Conservation (phyloP, 371 early-diverging fungal genomes). For the Circinella umbellata region DNA sequence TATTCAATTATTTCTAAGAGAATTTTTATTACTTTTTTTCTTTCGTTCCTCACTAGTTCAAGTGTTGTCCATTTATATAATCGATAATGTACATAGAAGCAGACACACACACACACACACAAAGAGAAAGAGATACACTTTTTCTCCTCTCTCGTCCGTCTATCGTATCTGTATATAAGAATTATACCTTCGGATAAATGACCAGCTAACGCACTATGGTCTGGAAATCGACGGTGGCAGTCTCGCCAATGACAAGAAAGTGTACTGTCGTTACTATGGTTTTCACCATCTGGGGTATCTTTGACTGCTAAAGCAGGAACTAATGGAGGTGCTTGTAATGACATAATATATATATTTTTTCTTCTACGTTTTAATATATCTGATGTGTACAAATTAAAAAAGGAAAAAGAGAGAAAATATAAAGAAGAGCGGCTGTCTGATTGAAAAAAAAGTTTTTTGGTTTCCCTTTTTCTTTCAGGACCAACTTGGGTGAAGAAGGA, state of each 20-base stretch:
- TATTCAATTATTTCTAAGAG: neutral
- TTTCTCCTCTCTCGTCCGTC: no score
- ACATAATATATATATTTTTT: neutral
- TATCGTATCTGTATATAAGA: no score
- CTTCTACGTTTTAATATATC: no score
- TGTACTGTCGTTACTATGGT: slow-evolving; percentile 3
- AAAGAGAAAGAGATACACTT: no score
- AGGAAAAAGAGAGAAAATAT: neutral
- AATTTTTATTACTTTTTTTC: neutral
- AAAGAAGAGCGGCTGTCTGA: neutral
- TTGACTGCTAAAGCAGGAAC: slow-evolving; percentile 1
- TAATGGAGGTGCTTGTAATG: neutral
- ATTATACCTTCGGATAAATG: slow-evolving; percentile 58
- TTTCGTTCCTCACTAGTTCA: no score
- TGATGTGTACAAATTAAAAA: neutral
- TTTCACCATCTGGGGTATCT: slow-evolving; percentile 11
- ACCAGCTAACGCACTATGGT: slow-evolving; percentile 47
- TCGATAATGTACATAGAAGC: no score
- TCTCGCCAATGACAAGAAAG: slow-evolving; percentile 58
- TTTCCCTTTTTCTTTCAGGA: no score
- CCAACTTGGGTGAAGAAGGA: no score
- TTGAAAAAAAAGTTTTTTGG: no score
- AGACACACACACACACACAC: no score
- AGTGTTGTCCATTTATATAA: no score
- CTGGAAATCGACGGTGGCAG: slow-evolving; percentile 46